Conservation (phyloP, 2,329 filamentous ascomycete species). For the Dactylellina leptospora region DNA sequence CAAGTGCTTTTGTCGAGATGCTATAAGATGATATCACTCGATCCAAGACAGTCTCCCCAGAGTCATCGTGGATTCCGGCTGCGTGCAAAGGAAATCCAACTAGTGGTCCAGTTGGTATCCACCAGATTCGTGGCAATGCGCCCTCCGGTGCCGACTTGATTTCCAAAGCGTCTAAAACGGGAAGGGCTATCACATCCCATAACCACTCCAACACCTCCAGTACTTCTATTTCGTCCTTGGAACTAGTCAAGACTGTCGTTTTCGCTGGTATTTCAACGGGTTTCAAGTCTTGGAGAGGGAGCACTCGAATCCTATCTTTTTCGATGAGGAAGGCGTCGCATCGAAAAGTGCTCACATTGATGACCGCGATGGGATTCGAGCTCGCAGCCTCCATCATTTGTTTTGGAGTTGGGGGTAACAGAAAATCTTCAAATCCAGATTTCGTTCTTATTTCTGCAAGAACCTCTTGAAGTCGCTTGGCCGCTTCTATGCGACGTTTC, state of each 20-base stretch:
- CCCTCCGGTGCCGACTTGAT: conserved; percentile 32
- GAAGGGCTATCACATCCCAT: conserved; percentile 57
- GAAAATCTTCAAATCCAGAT: conserved; percentile 58
- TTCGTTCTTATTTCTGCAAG: conserved; percentile 49
- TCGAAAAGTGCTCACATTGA: conserved; percentile 57
- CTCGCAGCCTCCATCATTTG: conserved; percentile 55
- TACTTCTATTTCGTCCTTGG: conserved; percentile 1
- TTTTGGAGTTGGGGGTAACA: conserved; percentile 51
- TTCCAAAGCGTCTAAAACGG: conserved; percentile 57
- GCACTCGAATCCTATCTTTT: background rate
- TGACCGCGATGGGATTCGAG: conserved; percentile 57
- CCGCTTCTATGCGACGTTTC: background rate
- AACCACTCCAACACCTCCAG: conserved; percentile 58
- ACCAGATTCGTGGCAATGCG: conserved; percentile 58
- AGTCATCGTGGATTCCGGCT: conserved; percentile 58
- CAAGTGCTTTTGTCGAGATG: conserved; percentile 59
- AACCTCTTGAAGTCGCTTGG: background rate
- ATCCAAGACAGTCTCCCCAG: conserved; percentile 58
- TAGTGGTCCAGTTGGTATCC: conserved; percentile 59
- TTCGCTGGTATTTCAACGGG: conserved; percentile 38
- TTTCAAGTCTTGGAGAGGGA: no score
- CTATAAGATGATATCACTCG: conserved; percentile 61
- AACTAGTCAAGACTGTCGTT: conserved; percentile 39
- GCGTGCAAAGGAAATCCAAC: conserved; percentile 59
- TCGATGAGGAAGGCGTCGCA: conserved; percentile 22